Base-by-base conservation (phyloP, 805 yeast genomes). In the Kuraishia borneana region DNA sequence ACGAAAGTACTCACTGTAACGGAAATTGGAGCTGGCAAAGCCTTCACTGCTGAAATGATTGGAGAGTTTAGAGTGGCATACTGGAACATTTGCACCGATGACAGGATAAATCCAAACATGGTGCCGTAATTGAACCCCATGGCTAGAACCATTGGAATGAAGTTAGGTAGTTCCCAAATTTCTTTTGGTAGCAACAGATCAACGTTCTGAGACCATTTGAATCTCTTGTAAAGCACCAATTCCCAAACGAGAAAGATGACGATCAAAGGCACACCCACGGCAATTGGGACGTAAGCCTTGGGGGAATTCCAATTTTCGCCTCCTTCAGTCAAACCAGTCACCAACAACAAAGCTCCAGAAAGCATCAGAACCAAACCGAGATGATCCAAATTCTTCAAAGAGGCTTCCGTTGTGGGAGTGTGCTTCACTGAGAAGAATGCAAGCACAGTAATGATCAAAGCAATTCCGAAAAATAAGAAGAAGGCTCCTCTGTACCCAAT, bases 401-500 rank as follows among this genome's bases (percentile, higher is more conserved):
- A 39, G 40, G 34, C 37, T 19, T 14, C 39, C 39, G 25, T 35
- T 17, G 46, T 48, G 2, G 47, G 51, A 30, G 48, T 42, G 3
- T 58, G 53, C 32, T 46, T 45, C 10, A 56, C 50, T 1, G 54
- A 48, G 26, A 61, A 47, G 31, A 47, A 50, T 0, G 55, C 36
- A 10, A 48, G 36, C 2, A 47, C 17, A 3, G 50, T 38, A 8
- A 45, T 33, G 1, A 50, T 10, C 6, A 46, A 26, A 5, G 53
- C 36, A 3, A 49, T 27, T 2, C 58, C 68, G 48, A 63, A 63
- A 2, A 56, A 48, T 22, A 63, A 51, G 36, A 52, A 66, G 39
- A 57, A 60, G 12, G 58, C 43, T 1, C 61, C 61, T 34, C 55
- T 54, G 40, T 63, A 64, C 1, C 68, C 70, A 33, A 60, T 45